Percentiles rank a stretch among this genome's conserved stretches.
phyloP scores from a whole-genome alignment of 164 flowering plant species.

The grape (Vitis vinifera) region ASM3070453v1 NC_081819.1:23544001-23544500 shows the following conservation, averaged over 20 bases:
- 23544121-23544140: not conserved
- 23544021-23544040: no score
- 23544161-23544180: conserved; percentile 37
- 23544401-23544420: not conserved
- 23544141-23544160: not conserved
- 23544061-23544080: no score
- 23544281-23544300: not conserved
- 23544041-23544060: no score
- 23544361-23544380: not conserved
- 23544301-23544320: no score
- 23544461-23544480: conserved; percentile 99
- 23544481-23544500: conserved; percentile 98
- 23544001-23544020: no score
- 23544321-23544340: no score
- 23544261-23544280: not conserved
- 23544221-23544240: conserved; percentile 19
- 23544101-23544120: not conserved
- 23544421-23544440: conserved; percentile 1
- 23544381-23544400: not conserved
- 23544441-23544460: conserved; percentile 94
- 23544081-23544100: no score
- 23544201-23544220: conserved; percentile 42
- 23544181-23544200: conserved; percentile 5
- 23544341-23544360: not conserved
- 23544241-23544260: not conserved